phyloP scores from a whole-genome alignment of 2,329 filamentous ascomycete genomes.

The Ophiosphaerella narmari region DNA sequence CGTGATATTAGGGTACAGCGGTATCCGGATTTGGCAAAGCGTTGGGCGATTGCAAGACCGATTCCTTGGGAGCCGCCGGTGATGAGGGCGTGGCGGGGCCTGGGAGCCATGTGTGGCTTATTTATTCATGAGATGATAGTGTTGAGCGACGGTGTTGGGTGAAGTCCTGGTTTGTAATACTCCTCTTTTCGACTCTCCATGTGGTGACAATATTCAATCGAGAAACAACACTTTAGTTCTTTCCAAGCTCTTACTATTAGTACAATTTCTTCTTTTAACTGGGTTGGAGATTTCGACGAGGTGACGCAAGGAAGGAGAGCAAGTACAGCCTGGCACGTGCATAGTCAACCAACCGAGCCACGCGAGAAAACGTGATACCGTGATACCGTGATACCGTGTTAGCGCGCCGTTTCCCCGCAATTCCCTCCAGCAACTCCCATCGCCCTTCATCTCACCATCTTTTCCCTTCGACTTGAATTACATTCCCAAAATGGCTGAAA shows the following conservation, averaged over 20 bases:
- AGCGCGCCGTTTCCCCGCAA: constrained; percentile 13
- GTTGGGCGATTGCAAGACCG: constrained; percentile 43
- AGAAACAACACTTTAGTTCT: too few species aligned
- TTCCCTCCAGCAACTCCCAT: background rate
- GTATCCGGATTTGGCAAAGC: constrained; percentile 36
- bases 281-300: too few species aligned
- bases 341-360: background rate
- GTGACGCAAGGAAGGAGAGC: too few species aligned
- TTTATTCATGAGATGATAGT: background rate
- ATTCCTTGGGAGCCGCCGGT: constrained; percentile 47
- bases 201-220: too few species aligned
- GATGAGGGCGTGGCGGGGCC: constrained; percentile 38
- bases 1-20: constrained; percentile 41
- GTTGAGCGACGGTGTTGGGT: background rate
- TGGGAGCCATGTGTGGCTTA: background rate
- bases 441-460: background rate
- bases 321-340: too few species aligned
- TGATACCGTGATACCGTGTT: constrained; percentile 18
- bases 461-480: background rate
- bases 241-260: too few species aligned
- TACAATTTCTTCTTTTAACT: too few species aligned
- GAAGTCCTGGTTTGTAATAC: background rate
- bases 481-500: constrained; percentile 24
- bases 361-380: constrained; percentile 36
- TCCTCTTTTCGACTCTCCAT: background rate